Evolutionary conservation across 371 early-diverging fungal species (phyloP), one percentile per base, ranked within the genome.

Genomic region (Zychaea mexicana): DNA sequence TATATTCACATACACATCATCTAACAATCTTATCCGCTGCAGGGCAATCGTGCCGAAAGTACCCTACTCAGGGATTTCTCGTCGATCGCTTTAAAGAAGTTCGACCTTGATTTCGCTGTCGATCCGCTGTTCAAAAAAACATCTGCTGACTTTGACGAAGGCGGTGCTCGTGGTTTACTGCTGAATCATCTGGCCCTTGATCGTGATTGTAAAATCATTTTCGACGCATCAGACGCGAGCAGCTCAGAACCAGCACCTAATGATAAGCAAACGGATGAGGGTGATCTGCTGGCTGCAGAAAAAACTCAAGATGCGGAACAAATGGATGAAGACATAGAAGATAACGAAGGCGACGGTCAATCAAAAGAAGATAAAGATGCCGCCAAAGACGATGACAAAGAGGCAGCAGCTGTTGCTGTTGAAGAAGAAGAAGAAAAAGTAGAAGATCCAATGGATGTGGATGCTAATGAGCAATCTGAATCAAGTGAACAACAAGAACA

Each of bases 81-180:
- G 0, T 62, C 83, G 3, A 84, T 98, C 42, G 90, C 91, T 17
- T 73, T 94, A 30, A 96, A 96, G 65, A 90, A 92, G 62, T 88
- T 96, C 52, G 98, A 98, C 65, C 74, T 94, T 33, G 98, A 98
- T 70, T 96, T 95, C 62, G 73, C 88, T 0, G 92, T 97, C 19
- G 98, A 98, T 70, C 98, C 98, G n/a, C 82, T 98, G 32, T 98
- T 98, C 81, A 93, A 95, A 70, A 98, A 98, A 73, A 96, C 96
- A 17, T 95, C 92, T 2, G 97, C 98, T 7, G 98, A 97, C 68
- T 97, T 98, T 82, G 98, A 98, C 73, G 97, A 98, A 79, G 97
- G 98, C n/a, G 98, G 97, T 4, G 96, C 97, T 7, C 89, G 93
- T 39, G 97, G 97, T 3, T 76, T 98, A 36, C 75, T 98, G 42